phyloP scores from a whole-genome alignment of 345 rosid species.

The Eucalyptus erythrocorys region DNA sequence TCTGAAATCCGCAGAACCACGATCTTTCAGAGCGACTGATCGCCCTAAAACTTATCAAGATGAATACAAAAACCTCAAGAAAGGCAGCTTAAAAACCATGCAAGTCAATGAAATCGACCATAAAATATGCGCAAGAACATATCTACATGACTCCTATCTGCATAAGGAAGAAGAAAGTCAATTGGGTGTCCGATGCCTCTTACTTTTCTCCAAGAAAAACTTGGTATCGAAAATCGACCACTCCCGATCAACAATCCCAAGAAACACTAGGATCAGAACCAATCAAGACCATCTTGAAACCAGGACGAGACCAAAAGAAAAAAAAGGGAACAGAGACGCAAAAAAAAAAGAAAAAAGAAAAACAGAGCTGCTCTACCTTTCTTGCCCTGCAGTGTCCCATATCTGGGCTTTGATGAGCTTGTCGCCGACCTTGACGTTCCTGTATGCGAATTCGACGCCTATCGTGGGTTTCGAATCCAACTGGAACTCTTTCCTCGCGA shows the following conservation, averaged over 20 bases:
- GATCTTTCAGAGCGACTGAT: not conserved
- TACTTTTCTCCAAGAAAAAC: not conserved
- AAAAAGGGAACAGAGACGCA: not conserved
- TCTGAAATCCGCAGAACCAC: not conserved
- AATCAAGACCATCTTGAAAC: not conserved
- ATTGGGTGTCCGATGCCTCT: not conserved
- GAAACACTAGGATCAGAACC: not conserved
- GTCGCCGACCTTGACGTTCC: constrained; percentile 47
- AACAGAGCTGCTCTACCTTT: constrained; percentile 36
- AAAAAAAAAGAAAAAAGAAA: not conserved
- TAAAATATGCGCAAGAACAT: not conserved
- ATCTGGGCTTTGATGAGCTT: constrained; percentile 82
- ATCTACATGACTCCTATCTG: not conserved
- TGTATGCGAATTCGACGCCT: constrained; percentile 81
- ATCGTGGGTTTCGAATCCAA: constrained; percentile 88
- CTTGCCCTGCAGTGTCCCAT: constrained; percentile 96
- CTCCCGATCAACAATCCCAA: not conserved
- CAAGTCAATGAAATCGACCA: not conserved
- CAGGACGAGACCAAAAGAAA: not conserved
- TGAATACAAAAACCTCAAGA: not conserved
- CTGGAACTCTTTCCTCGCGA: constrained; percentile 60
- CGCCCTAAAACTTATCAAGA: not conserved
- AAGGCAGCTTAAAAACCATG: not conserved
- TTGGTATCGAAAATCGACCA: not conserved
- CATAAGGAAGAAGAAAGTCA: not conserved